A percentile compares a stretch with the other conserved stretches of the same genome.
These are phyloP conservation scores for Microbotryum lychnidis-dioicae DNA, from an alignment of 1,284 basidiomycete genomes.

Conservation along the genomic window DNA sequence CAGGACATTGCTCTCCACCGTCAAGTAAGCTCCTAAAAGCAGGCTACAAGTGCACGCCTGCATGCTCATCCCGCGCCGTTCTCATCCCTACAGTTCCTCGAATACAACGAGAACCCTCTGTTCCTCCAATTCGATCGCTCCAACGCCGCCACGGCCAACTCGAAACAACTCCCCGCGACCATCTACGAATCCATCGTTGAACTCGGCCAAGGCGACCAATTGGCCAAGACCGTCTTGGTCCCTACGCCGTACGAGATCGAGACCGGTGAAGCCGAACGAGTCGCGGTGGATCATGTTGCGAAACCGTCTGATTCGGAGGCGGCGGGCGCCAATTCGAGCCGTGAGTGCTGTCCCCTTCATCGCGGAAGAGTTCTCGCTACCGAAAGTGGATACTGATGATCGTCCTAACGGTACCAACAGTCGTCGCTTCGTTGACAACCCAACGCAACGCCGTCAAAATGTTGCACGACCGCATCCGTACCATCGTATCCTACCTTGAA, in stretches of 20 bases:
- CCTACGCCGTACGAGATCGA: slow-evolving; percentile 63
- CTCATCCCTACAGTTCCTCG: slow-evolving; percentile 46
- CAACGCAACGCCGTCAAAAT: slow-evolving; percentile 93
- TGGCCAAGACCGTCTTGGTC: slow-evolving; percentile 16
- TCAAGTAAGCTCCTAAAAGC: slow-evolving; percentile 51
- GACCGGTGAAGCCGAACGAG: slow-evolving; percentile 94
- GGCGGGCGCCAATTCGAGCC: slow-evolving; percentile 2
- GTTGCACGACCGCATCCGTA: slow-evolving; percentile 79
- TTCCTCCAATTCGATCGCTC: slow-evolving; percentile 47
- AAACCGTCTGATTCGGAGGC: slow-evolving; percentile 34
- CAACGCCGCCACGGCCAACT: slow-evolving; percentile 43
- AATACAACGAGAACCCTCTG: slow-evolving; percentile 46
- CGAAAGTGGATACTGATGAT: background rate
- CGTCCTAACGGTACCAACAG: slow-evolving; percentile 44
- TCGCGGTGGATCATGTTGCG: slow-evolving; percentile 92
- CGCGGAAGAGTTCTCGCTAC: background rate
- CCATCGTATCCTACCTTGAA: slow-evolving; percentile 73
- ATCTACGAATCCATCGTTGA: slow-evolving; percentile 84
- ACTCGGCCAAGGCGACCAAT: slow-evolving; percentile 50
- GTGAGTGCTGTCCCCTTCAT: slow-evolving; percentile 5
- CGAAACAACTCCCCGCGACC: slow-evolving; percentile 64
- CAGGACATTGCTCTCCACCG: slow-evolving; percentile 74
- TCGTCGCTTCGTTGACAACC: slow-evolving; percentile 77
- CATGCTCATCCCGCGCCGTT: slow-evolving; percentile 36
- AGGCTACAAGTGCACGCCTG: slow-evolving; percentile 53